Evolutionary conservation across 1,139 yeast species (phyloP), one percentile per base, ranked within the genome.

Genomic region (Sugiyamaella novakii): DNA sequence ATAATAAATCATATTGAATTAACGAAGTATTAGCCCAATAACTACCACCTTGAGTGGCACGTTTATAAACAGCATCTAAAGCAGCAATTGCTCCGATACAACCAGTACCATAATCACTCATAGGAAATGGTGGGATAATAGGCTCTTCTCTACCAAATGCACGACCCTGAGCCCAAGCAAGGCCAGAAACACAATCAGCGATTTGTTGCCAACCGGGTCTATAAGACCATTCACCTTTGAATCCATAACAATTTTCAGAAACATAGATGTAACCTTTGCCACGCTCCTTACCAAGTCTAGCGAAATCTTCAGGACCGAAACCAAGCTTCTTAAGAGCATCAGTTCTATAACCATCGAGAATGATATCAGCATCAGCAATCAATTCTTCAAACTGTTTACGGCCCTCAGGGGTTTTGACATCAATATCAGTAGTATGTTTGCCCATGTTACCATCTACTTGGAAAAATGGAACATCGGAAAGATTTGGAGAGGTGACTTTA

Each of bases 141-240:
- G 72, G 72, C 50, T 66, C 71, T 34, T 64, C 55, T 10, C 62
- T 54, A n/a, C 69, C 68, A 39, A 68, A 48, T 10, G 63, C 58
- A 31, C 51, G 46, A 10, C 72, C 72, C 45, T 68, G 72, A n/a
- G 56, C 48, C 66, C 66, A 67, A 2, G 71, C 70, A 31, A 67
- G 65, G 2, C 72, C 72, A 33, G 67, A 57, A 21, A 58, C 68
- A 57, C 69, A 65, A 53, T 68, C 72, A 15, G 70, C 67, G 47
- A 68, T 68, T 52, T 68, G 72, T 54, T 68, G 72, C 72, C 72
- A 68, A 11, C 72, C 72, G n/a, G 71, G 59, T 24, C 72, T 51
- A 31, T 56, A 59, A 5, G 62, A 39, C 66, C 69, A 68, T 43
- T 60, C 66, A 17, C 71, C 71, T 29, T 54, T 53, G 45, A 62